Base-by-base conservation (phyloP, 192 early-diverging fungal species). In the Gigaspora rosea region DNA sequence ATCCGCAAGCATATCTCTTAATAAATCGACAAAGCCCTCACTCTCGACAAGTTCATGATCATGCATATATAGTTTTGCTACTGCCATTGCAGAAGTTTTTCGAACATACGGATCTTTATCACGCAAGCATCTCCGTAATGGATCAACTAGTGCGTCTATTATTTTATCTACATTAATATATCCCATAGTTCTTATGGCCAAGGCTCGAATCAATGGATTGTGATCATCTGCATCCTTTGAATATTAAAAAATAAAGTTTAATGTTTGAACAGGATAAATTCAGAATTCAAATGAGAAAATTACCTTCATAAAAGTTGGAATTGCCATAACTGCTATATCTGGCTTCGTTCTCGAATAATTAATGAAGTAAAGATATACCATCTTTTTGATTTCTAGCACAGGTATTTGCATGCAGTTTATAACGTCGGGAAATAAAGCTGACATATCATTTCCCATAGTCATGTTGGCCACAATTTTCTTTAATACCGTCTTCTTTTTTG, bases 391-490 rank as follows among this genome's bases (percentile, higher is more conserved):
- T 82, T 94, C 93, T 62, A 94, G 83, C 49, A 93, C 89, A 2
- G 95, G 95, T 46, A 96, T 91, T 70, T 90, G 83, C 95, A 97
- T 97, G 80, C 94, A 95, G 27, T 88, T 91, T 16, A 99, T 86
- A 35, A 99, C 95, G 82, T 99, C 97, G 27, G 91, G 88, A 81
- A 92, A 96, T 48, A 99, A 89, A 10, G 94, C 85, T 33, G 94
- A 95, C 95, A 99, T 98, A 86, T 99, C 98, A 85, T 96, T 98
- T 33, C 98, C 98, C 96, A 99, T 98, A 18, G 98, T 98, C 96
- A 99, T 99, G 81, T 99, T 99, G 48, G 98, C 98, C 27, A 99
- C 95, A 77, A 99, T 93, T 86, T 98, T 95, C 82, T 94, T 96
- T 83, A 93, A 89, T 62, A 93, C 92, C 22, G 90, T 88, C 84